phyloP scores from a whole-genome alignment of 257 asterid genomes.

The Jacaranda copaia region DNA sequence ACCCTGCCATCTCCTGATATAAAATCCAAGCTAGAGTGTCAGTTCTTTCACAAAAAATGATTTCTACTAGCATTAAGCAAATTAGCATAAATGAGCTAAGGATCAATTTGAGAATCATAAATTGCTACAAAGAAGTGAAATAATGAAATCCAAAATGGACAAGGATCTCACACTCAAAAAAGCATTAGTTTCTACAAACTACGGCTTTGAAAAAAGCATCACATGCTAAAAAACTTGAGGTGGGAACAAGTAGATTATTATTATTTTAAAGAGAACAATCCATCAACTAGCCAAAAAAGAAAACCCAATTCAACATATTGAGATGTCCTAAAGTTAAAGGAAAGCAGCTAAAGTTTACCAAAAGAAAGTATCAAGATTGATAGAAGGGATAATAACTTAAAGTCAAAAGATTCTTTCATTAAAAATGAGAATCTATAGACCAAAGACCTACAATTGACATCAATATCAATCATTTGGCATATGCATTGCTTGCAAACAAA shows the following conservation, averaged over 20 bases:
- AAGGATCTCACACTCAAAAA: conserved; percentile 25
- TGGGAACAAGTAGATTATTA: conserved; percentile 44
- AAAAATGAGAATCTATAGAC: not conserved
- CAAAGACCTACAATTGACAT: too few species aligned
- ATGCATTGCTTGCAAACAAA: too few species aligned
- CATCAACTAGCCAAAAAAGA: conserved; percentile 48
- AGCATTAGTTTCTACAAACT: conserved; percentile 36
- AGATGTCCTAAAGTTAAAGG: conserved; percentile 54
- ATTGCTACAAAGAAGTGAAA: conserved; percentile 29
- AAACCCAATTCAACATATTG: conserved; percentile 46
- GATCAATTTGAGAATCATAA: conserved; percentile 12
- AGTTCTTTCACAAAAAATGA: not conserved
- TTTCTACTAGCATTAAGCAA: not conserved
- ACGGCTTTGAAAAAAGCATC: conserved; percentile 58
- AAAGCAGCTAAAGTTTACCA: conserved; percentile 44
- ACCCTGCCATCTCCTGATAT: conserved; percentile 72
- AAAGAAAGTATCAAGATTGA: conserved; percentile 27
- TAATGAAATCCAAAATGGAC: conserved; percentile 26
- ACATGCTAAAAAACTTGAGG: conserved; percentile 66
- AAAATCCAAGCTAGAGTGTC: conserved; percentile 27
- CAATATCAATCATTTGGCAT: too few species aligned
- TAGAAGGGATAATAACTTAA: conserved; percentile 26
- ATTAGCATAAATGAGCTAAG: conserved; percentile 25
- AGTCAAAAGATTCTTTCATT: conserved; percentile 22
- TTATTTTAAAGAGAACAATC: not conserved